Base-by-base conservation (phyloP, 768 basidiomycete genomes). In the Trametes cinnabarina region DNA sequence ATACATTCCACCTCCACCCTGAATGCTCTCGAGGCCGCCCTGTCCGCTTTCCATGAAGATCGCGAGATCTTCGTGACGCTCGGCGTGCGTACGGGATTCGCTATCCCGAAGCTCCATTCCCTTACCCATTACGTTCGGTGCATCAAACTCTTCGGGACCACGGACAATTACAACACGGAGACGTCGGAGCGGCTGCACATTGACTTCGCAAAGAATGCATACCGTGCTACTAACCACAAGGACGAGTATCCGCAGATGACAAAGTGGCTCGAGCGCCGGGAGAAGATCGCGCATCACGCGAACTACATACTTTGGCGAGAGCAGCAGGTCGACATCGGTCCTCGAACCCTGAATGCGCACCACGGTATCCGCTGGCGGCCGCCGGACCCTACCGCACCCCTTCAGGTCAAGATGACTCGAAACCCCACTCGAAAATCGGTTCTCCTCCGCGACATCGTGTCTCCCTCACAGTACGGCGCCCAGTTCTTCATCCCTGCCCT, bases 21-120 rank as follows among this genome's bases (percentile, higher is more conserved):
- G 28, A 67, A 0, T 55, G 69, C 14, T 66, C 47, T 72, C 25
- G 10, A 54, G 0, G 28, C 42, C 0, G 55, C 66, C 0, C 34
- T 70, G 0, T 23, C 23, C 0, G 44, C 34, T 1, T 68, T 70
- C 42, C 77, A 81, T 56, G 47, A 55, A 52, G 66, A 74, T 61
- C 79, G 78, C 51, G 51, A 52, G 8, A 65, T 76, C 1, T 78
- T 79, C 57, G 46, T 75, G 17, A 63, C 68, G 17, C 63, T 75
- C 12, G 55, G 49, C 26, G 41, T 50, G 7, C 57, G 54, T 0
- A 3, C 14, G 15, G 43, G 55, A 15, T 63, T 64, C 58, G 49
- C 53, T 9, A 6, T 64, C 4, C 63, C 59, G 15, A 64, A 64
- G 43, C 32, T 64, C 1, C 63, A 64, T 19, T 42, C 51, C 1